Base-by-base conservation (phyloP, 805 yeast genomes). In the Wickerhamiella kurtzmanii region DNA sequence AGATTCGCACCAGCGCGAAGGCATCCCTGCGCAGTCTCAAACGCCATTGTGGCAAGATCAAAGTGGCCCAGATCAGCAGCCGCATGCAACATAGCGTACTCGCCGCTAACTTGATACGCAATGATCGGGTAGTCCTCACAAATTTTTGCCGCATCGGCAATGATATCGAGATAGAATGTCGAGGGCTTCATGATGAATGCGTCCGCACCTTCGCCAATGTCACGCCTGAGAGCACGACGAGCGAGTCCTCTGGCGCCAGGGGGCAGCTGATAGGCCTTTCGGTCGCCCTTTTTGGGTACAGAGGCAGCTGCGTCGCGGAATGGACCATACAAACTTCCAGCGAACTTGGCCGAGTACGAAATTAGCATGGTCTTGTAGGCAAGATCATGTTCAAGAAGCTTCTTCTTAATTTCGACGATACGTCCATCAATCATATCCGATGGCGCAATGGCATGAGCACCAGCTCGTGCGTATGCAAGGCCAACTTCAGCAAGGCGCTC, bases 401-500 rank as follows among this genome's bases (percentile, higher is more conserved):
- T 96, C 37, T 69, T 65, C 64, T 92, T 92, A 64, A 92, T 92
- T 41, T 86, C 96, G 49, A 73, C 70, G 55, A 92, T 77, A 56
- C 98, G 76, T 21, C 98, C 98, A 64, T 92, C 98, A 59, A 88
- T 79, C 97, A 92, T 92, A 62, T 92, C 98, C 15, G 94, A 81
- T 11, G 98, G 98, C 2, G 97, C 96, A 28, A 92, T 95, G 48
- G 86, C 82, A 61, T 92, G 74, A 2, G 96, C 96, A 47, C 98
- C 98, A 1, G 97, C 97, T 56, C 73, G 76, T 28, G 96, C 97
- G 61, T 92, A 92, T 63, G 85, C 87, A 6, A 83, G 94, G 1
- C 97, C 95, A 19, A 92, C 96, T 3, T 89, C 88, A 2, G 95
- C 96, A 42, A 92, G 73, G 62, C 98, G 75, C 54, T 77, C 72